Base-by-base conservation (phyloP, 2,329 filamentous ascomycete species). In the Fusarium compactum region DNA sequence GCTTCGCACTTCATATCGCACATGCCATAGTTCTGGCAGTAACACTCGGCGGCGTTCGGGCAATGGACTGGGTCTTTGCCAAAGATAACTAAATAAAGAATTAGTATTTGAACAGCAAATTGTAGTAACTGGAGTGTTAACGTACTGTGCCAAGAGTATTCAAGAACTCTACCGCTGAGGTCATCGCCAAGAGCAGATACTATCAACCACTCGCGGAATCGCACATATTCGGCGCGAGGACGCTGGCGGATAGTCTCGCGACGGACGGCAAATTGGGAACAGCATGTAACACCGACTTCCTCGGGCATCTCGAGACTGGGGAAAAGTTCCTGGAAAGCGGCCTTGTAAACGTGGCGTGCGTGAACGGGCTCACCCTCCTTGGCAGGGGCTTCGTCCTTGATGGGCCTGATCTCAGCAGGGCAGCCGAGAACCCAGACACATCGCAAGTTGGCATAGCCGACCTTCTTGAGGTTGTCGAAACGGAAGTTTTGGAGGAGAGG, bases 141-240 rank as follows among this genome's bases (percentile, higher is more conserved):
- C 77, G 85, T 82, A 77, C 88, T 83, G 76, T 91, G 90, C 89
- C 89, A 92, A 20, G 89, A 78, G 71, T 90, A 91, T 74, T 91
- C 89, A 76, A 90, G 84, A 4, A 91, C 84, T 24, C 89, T 81
- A 3, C 89, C 89, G 29, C 85, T 88, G 27, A 85, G 77, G 20
- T 83, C 82, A 74, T 90, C 87, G 8, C 82, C 82, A 53, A 88
- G 76, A 7, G 83, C 78, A 4, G 88, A 89, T 12, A 83, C 81
- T n/a, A 89, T 74, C 43, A 91, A 69, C 90, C 89, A 91, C 47
- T 89, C 79, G 7, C 88, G 82, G 74, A 86, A 87, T 41, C 82
- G 82, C 18, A 86, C 73, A 69, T 91, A 91, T 62, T 88, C 86
- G 12, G 81, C 80, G 46, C 78, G 77, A 5, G 86, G 82, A 34